Conservation (phyloP, 2,329 filamentous ascomycete species). For the Fusarium multiceps region DNA sequence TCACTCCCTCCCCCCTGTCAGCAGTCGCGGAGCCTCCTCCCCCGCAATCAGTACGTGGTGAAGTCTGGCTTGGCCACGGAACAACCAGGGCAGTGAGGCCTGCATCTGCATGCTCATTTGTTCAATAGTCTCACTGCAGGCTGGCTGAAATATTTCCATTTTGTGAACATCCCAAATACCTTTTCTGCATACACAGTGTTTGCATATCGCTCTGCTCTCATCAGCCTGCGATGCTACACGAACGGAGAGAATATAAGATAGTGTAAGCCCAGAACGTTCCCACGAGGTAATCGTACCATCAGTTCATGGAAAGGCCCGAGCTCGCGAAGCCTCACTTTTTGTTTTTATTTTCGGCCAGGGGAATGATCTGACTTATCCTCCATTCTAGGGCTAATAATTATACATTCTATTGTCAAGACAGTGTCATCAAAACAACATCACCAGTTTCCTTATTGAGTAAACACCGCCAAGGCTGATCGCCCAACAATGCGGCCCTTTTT, state of each 20-base stretch:
- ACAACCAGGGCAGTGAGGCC: slow-evolving; percentile 18
- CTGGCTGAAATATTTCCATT: slow-evolving; percentile 34
- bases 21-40: slow-evolving; percentile 19
- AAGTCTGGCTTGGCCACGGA: slow-evolving; percentile 25
- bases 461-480: slow-evolving; percentile 19
- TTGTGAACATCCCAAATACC: no score
- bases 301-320: slow-evolving; percentile 33
- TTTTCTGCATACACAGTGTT: slow-evolving; percentile 25
- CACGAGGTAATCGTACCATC: slow-evolving; percentile 34
- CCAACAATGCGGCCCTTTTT: slow-evolving; percentile 20
- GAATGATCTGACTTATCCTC: background rate
- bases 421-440: slow-evolving; percentile 8
- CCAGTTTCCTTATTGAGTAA: slow-evolving; percentile 6
- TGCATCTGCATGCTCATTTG: slow-evolving; percentile 3
- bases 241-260: background rate
- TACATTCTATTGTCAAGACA: slow-evolving; percentile 7
- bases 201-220: background rate
- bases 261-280: slow-evolving; percentile 12
- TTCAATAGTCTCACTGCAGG: slow-evolving; percentile 20
- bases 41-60: slow-evolving; percentile 38
- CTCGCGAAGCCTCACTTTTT: slow-evolving; percentile 33
- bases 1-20: slow-evolving; percentile 36
- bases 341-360: background rate
- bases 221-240: slow-evolving; percentile 3
- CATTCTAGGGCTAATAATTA: no score